These are phyloP conservation scores for Sanghuangporus weigelae DNA, from an alignment of 1,284 basidiomycete species.

Conservation along the genomic window DNA sequence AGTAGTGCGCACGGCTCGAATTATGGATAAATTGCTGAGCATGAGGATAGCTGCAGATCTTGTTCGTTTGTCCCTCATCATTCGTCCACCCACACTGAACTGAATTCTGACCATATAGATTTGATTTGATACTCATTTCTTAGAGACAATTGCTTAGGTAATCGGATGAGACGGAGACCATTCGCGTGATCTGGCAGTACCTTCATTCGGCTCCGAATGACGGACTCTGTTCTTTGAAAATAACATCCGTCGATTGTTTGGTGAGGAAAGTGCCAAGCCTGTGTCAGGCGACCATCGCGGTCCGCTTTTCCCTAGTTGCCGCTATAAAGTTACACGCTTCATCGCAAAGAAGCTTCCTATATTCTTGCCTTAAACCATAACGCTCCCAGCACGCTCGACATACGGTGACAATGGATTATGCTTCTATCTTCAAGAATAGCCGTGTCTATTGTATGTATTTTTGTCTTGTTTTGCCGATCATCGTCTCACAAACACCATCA, in stretches of 20 bases:
- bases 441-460: slow-evolving; percentile 48
- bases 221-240: too few relatives aligned
- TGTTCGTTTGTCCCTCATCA: too few relatives aligned
- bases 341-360: not conserved
- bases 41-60: too few relatives aligned
- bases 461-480: slow-evolving; percentile 56
- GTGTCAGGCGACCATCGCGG: not conserved
- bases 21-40: too few relatives aligned
- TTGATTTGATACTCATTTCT: too few relatives aligned
- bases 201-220: too few relatives aligned
- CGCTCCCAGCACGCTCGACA: not conserved
- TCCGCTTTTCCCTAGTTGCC: not conserved
- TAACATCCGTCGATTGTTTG: not conserved
- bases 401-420: not conserved
- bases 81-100: too few relatives aligned
- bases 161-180: too few relatives aligned
- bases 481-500: slow-evolving; percentile 42
- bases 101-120: too few relatives aligned
- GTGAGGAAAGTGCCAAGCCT: not conserved
- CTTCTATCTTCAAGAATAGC: slow-evolving; percentile 43
- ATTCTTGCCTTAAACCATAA: not conserved
- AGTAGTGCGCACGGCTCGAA: too few relatives aligned
- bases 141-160: too few relatives aligned
- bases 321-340: not conserved
- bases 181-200: too few relatives aligned